Evolutionary conservation across 2,329 filamentous ascomycete genomes (phyloP).

Genomic region (Penicillium sp.): DNA sequence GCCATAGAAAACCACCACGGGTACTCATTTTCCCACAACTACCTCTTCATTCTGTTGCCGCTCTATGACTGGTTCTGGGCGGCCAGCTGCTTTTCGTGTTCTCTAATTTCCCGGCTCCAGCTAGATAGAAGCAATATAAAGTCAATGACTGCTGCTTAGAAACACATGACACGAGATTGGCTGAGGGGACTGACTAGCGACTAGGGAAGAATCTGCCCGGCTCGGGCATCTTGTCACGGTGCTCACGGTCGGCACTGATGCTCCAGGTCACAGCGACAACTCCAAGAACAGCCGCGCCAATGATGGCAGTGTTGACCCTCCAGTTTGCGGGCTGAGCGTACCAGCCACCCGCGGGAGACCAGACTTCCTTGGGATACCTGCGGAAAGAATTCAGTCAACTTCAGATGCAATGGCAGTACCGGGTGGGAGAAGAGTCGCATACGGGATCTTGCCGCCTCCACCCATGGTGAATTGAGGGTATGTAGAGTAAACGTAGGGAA

Average conservation of each 20-base stretch:
- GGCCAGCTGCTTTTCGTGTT: constrained; percentile 52
- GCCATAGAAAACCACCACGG: constrained; percentile 20
- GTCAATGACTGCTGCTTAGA: too few species aligned
- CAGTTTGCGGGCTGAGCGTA: constrained; percentile 91
- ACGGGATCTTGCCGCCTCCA: constrained; percentile 71
- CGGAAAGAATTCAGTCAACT: too few species aligned
- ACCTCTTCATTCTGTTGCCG: too few species aligned
- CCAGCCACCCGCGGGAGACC: constrained; percentile 97
- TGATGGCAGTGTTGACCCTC: constrained; percentile 79
- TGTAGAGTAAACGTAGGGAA: constrained; percentile 19
- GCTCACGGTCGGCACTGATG: constrained; percentile 64
- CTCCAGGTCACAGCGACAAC: constrained; percentile 61
- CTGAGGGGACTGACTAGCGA: constrained; percentile 62
- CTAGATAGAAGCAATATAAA: too few species aligned
- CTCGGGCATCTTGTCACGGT: constrained; percentile 66
- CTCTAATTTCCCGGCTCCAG: constrained; percentile 64
- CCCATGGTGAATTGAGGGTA: constrained; percentile 45
- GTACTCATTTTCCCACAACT: too few species aligned
- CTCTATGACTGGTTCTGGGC: constrained; percentile 35
- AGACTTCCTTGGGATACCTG: constrained; percentile 97
- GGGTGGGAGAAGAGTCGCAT: too few species aligned
- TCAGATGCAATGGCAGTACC: too few species aligned
- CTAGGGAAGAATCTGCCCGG: constrained; percentile 71
- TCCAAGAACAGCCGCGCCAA: constrained; percentile 59
- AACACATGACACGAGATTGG: constrained; percentile 4